Base-by-base conservation (phyloP, 306 rosid genomes). In the Nissolia schottii region DNA sequence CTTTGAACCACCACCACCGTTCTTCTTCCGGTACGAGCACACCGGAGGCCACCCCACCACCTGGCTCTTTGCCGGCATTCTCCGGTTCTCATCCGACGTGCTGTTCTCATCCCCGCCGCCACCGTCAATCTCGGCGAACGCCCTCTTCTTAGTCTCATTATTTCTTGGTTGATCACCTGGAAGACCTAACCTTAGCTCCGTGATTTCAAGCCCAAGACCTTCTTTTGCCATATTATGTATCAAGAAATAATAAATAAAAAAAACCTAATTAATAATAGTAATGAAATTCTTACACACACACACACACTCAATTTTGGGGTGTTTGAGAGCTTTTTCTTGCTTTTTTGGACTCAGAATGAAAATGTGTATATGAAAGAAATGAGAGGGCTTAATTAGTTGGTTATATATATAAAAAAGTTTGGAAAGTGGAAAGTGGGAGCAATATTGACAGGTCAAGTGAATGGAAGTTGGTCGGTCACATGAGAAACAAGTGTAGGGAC, bases 41-140 rank as follows among this genome's bases (percentile, higher is more conserved):
- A 91, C 84, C 4, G 97, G 97, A 23, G 97, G 97, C 97, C 97
- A 91, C 75, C 97, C 97, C 70, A 88, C 89, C 0, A 85, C 88
- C 32, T 71, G 80, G 34, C 40, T 90, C 81, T 81, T 85, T 0
- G 59, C 67, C 9, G 38, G 40, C 1, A 46, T 63, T 74, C 78
- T 79, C 67, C 7, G 29, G 65, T 80, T n/a, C n/a, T n/a, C 78
- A 0, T 50, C 49, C 1, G 64, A 65, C 37, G 34, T 20, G 59
- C 57, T 58, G n/a, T 48, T 64, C 7, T 73, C n/a, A n/a, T n/a
- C n/a, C n/a, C n/a, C 74, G 1, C 38, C 78, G 1, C 32, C 77
- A 1, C 15, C 79, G 9, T 28, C 31, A 35, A 90, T 84, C 80
- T 87, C 85, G 8, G 82, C 75, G 62, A 87, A 91, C 23, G 56